A percentile compares a stretch with the other conserved stretches of the same genome.
Evolutionary conservation across 2,329 filamentous ascomycete species (phyloP).

Genomic region (Fusarium heterosporum): DNA sequence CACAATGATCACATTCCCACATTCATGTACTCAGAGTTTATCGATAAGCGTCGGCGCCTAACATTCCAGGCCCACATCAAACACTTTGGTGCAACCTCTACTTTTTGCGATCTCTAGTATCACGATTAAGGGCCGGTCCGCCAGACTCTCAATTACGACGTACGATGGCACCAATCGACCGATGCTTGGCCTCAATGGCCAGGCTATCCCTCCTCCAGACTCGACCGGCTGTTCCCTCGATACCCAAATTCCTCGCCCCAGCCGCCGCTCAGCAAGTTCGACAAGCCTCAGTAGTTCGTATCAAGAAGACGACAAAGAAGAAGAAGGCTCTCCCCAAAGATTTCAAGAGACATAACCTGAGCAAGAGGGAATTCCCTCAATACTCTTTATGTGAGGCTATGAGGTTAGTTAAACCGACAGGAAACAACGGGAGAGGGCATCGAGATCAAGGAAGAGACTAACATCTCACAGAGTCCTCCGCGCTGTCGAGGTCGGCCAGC

Average conservation of each 20-base stretch:
- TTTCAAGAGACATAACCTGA: conserved; percentile 74
- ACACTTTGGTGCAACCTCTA: conserved; percentile 34
- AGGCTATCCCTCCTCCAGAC: conserved; percentile 60
- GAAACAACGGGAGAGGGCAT: not conserved
- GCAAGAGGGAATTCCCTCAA: conserved; percentile 70
- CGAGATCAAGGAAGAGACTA: not conserved
- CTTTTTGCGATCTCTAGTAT: conserved; percentile 43
- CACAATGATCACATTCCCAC: not conserved
- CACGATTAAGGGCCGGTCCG: conserved; percentile 31
- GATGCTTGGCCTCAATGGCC: conserved; percentile 67
- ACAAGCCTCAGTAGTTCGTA: conserved; percentile 55
- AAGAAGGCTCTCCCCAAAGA: conserved; percentile 73
- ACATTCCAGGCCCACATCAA: conserved; percentile 39
- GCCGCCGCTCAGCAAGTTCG: conserved; percentile 58
- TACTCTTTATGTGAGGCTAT: conserved; percentile 93
- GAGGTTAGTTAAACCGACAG: conserved; percentile 67
- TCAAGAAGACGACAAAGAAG: conserved; percentile 66
- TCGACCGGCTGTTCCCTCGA: conserved; percentile 57
- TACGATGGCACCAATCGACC: conserved; percentile 64
- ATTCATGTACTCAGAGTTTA: conserved; percentile 14
- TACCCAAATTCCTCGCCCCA: conserved; percentile 64
- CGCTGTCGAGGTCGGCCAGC: conserved; percentile 88
- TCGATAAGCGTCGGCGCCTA: conserved; percentile 45
- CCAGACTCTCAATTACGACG: conserved; percentile 46
- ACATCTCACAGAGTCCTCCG: conserved; percentile 77